Evolutionary conservation across 768 basidiomycete species (phyloP).

Genomic region (Leccinum ochraceum): DNA sequence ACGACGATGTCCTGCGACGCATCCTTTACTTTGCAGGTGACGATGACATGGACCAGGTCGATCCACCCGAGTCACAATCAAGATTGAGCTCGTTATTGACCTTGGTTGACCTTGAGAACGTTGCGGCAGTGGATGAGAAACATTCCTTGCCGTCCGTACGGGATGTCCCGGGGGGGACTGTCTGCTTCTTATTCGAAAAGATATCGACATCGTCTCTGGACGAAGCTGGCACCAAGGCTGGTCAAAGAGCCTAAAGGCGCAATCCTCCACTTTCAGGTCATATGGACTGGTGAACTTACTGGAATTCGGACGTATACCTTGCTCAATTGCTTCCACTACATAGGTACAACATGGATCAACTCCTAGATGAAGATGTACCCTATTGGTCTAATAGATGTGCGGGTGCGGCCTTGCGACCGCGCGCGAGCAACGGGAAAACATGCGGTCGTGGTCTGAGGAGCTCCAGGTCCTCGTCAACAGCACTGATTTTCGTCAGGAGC

Average conservation of each 20-base stretch:
- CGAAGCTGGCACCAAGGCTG: slow-evolving; percentile 1
- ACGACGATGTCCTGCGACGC: slow-evolving; percentile 64
- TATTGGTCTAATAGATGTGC: slow-evolving; percentile 9
- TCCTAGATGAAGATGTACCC: slow-evolving; percentile 2
- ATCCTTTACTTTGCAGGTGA: slow-evolving; percentile 35
- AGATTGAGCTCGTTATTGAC: slow-evolving; percentile 36
- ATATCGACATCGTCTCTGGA: slow-evolving; percentile 32
- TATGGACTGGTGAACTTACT: neutral
- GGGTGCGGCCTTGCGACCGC: slow-evolving; percentile 13
- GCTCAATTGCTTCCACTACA: neutral
- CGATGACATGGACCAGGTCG: slow-evolving; percentile 11
- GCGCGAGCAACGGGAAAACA: slow-evolving; percentile 8
- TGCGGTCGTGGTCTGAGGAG: slow-evolving; percentile 9
- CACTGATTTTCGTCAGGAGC: slow-evolving; percentile 23
- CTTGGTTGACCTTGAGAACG: slow-evolving; percentile 51
- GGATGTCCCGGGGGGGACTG: slow-evolving; percentile 59
- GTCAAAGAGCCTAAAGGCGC: slow-evolving; percentile 2
- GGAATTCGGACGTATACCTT: neutral
- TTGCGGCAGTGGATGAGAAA: slow-evolving; percentile 38
- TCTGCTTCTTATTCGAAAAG: slow-evolving; percentile 78
- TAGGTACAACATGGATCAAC: slow-evolving; percentile 9
- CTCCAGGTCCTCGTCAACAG: slow-evolving; percentile 23
- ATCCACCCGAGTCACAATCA: slow-evolving; percentile 24
- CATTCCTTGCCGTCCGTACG: slow-evolving; percentile 43
- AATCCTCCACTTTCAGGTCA: slow-evolving; percentile 1